Evolutionary conservation across 2,329 filamentous ascomycete species (phyloP).

Genomic region (Ophiostoma novo-ulmi): DNA sequence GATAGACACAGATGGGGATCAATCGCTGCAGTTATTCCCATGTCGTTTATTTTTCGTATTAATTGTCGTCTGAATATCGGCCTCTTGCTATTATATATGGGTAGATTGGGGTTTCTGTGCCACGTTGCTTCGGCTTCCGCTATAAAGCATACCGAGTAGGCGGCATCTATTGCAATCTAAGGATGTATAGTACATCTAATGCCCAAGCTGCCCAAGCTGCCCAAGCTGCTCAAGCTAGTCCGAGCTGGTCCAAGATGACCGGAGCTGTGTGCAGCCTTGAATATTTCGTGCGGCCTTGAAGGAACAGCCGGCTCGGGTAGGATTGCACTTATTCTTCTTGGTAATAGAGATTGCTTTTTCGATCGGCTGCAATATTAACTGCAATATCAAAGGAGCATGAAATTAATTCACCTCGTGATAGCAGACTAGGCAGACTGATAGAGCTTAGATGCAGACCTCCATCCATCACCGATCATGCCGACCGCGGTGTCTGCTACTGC

Average conservation of each 20-base stretch:
- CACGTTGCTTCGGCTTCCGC: constrained; percentile 12
- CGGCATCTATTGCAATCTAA: not conserved
- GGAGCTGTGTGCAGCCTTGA: not conserved
- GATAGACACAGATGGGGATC: not conserved
- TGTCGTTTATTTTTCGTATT: not conserved
- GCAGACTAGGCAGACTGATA: not conserved
- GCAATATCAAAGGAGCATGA: too few species aligned
- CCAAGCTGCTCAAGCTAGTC: not conserved
- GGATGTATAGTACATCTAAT: not conserved
- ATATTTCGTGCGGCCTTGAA: not conserved
- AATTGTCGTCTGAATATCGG: not conserved
- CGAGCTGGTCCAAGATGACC: too few species aligned
- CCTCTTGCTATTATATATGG: not conserved
- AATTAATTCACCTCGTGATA: too few species aligned
- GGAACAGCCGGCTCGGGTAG: not conserved
- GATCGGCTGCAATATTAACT: not conserved
- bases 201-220: not conserved
- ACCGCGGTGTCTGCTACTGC: constrained; percentile 22
- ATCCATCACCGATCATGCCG: constrained; percentile 19
- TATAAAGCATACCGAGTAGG: constrained; percentile 1
- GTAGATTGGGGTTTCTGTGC: not conserved
- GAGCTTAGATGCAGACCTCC: not conserved
- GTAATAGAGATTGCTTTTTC: not conserved
- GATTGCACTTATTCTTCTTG: not conserved
- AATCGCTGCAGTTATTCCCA: not conserved